Percentiles rank a stretch among this genome's conserved stretches.
These are phyloP conservation scores for Panaeolus papilionaceus DNA, from an alignment of 768 basidiomycete species.

Conservation along the genomic window DNA sequence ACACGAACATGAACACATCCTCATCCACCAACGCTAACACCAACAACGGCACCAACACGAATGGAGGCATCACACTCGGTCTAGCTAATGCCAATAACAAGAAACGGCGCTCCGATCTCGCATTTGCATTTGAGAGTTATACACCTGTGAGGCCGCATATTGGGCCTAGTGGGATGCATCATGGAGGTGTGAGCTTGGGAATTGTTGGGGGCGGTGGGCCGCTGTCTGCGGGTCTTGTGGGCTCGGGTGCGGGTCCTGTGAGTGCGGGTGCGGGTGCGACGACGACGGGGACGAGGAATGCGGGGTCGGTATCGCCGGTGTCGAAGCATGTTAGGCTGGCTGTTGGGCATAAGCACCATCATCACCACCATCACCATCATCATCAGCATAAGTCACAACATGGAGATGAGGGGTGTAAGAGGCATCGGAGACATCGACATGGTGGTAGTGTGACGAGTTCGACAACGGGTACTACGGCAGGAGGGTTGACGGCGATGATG, in stretches of 20 bases:
- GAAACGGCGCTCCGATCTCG: conserved; percentile 5
- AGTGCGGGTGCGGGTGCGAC: neutral
- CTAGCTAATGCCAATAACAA: neutral
- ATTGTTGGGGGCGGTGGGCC: neutral
- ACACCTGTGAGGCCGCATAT: conserved; percentile 7
- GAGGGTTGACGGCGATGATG: too few relatives aligned
- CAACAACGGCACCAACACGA: neutral
- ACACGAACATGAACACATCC: neutral
- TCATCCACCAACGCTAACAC: neutral
- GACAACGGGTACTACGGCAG: too few relatives aligned
- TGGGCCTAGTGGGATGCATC: neutral
- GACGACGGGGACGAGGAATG: neutral
- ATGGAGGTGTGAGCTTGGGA: neutral
- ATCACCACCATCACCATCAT: neutral
- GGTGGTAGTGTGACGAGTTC: too few relatives aligned
- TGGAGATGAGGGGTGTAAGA: neutral
- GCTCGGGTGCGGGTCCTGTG: neutral
- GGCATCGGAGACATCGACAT: neutral
- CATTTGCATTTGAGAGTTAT: conserved; percentile 10
- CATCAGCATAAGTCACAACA: neutral
- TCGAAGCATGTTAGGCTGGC: neutral
- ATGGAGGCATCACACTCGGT: neutral
- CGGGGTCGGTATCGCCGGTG: neutral
- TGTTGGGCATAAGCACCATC: neutral
- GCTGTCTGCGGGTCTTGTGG: neutral